Evolutionary conservation across 208 protist species (phyloP), one percentile per base, ranked within the genome.

Genomic region (Crithidia bombi): DNA sequence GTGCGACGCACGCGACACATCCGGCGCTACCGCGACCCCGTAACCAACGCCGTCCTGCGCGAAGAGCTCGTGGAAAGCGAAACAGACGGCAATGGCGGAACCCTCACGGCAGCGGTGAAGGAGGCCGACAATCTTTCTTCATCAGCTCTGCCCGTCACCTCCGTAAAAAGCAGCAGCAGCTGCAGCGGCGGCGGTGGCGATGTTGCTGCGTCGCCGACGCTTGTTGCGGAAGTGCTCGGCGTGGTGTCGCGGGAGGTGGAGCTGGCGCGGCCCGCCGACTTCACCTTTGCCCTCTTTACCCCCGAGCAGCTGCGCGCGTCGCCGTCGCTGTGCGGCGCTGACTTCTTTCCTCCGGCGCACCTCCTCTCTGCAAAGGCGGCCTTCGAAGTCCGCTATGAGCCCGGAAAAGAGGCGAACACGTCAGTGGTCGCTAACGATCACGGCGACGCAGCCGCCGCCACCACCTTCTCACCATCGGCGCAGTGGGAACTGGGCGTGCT

Each of bases 191-290:
- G 46, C 32, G 25, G 10, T 6, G 33, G 10, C 21, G 25, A 64
- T n/a, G n/a, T n/a, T n/a, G n/a, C n/a, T n/a, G n/a, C n/a, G n/a
- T n/a, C n/a, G 33, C n/a, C 54, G 17, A 12, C 28, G 57, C 11
- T 74, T n/a, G 55, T 39, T 6, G 75, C 69, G 54, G 79, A 81
- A 47, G 87, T 93, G 2, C 47, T 93, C 12, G 90, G 90, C 7
- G 82, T 95, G 26, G 85, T 95, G 19, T 95, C 90, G 58, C 77
- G 90, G 4, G 83, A 93, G 63, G 49, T 93, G 59, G 63, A 82
- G 52, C 61, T 95, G 61, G 65, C 71, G 19, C 75, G 87, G 35
- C 90, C 90, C 0, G 90, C 90, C 2, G 90, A 95, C 76, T 93
- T 93, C 54, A 76, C 74, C 30, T 91, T 92, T 69, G 50, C 74